Base-by-base conservation (phyloP, 257 asterid species). In the Cynanchum wilfordii region DNA sequence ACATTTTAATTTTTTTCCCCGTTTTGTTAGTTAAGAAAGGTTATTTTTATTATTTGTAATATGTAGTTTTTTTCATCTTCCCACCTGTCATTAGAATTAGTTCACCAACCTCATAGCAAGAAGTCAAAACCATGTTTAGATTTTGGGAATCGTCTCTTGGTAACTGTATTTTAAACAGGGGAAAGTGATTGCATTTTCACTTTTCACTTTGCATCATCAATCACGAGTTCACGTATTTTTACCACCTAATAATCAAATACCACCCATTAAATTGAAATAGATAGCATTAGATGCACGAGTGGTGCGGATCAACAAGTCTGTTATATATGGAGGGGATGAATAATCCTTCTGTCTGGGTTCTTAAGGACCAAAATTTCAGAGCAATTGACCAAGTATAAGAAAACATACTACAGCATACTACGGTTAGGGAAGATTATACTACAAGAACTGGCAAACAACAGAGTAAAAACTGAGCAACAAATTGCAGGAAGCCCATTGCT, bases 51-150 rank as follows among this genome's bases (percentile, higher is more conserved):
- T 36, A 65, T 73, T 64, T 24, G 65, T 50, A 33, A n/a, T 56
- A 22, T 4, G 45, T 40, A 16, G 47, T 66, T 15, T 24, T 49
- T 47, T 38, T 1, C 17, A 11, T 42, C 20, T 51, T 36, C 40
- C 27, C 17, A 25, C 42, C 11, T 1, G n/a, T 54, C 10, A 13
- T 16, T n/a, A 29, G 27, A 38, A 25, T 74, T 74, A 65, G 66
- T 65, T 64, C 17, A 66, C 58, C 49, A 54, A 40, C 77, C 67
- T 54, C 7, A 50, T 65, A 40, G 62, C 30, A 63, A 16, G 24
- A 42, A 42, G 47, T 63, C 68, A 17, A 33, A 30, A 30, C 47
- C 25, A 33, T 29, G 25, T 33, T 20, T n/a, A 20, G 51, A 0
- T 11, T 45, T 22, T 13, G 17, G 17, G n/a, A 68, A 7, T 68